Evolutionary conservation across 805 yeast species (phyloP).

Genomic region (Monosporozyma siamensis): DNA sequence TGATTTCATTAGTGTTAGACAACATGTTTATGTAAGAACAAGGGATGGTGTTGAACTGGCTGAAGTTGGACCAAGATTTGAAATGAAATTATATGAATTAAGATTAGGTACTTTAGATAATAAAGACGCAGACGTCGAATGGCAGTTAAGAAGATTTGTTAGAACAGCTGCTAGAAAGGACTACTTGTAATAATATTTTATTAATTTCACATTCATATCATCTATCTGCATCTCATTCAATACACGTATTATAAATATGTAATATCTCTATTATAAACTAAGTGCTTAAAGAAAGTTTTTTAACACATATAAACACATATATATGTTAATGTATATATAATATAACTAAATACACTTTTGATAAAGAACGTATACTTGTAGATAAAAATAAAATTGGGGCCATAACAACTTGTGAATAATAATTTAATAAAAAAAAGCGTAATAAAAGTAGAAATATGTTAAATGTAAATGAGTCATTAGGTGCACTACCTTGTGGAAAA

Average conservation of each 20-base stretch:
- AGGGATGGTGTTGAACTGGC: constrained; percentile 84
- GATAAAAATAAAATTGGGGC: too few species aligned
- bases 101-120: constrained; percentile 86
- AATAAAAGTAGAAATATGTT: background rate
- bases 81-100: constrained; percentile 86
- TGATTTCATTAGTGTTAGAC: constrained; percentile 90
- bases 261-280: too few species aligned
- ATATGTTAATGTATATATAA: too few species aligned
- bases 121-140: constrained; percentile 95
- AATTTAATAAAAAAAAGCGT: background rate
- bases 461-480: background rate
- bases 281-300: too few species aligned
- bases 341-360: too few species aligned
- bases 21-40: constrained; percentile 86
- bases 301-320: too few species aligned
- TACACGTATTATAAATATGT: too few species aligned
- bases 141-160: constrained; percentile 88
- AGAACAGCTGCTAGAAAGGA: constrained; percentile 95
- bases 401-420: too few species aligned
- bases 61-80: constrained; percentile 98
- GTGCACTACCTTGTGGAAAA: too few species aligned
- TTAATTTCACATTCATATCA: constrained; percentile 1
- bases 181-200: constrained; percentile 37
- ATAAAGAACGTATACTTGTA: too few species aligned
- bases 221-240: background rate